Evolutionary conservation across 2,329 filamentous ascomycete species (phyloP), one percentile per base, ranked within the genome.

Genomic region (Pseudocercospora musae): DNA sequence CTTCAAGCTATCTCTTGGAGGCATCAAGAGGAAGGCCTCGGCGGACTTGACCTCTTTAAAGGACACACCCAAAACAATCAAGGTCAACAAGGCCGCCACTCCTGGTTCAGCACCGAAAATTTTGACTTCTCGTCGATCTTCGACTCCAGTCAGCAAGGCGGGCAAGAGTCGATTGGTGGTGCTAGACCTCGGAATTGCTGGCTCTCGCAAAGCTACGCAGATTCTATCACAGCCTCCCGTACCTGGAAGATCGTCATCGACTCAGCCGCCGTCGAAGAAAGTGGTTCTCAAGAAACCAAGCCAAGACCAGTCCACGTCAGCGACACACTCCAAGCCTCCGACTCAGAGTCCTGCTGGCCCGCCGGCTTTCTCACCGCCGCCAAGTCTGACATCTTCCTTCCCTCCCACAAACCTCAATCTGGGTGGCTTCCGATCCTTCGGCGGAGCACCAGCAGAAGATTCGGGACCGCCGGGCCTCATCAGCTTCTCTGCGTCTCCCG

Each of bases 1-100:
- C 10, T 63, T 71, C 57, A 73, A 73, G 59, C 53, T 74, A 11
- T 69, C 50, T 44, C 61, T 74, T 46, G 62, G 64, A 13, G 63
- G 62, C 29, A 20, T 57, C 18, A 74, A 74, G 59, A 68, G 71
- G 21, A 73, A 72, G 52, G 68, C 60, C 21, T 71, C 67, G 49
- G 54, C 61, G n/a, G 64, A 69, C 53, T 15, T 66, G 58, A 46
- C 46, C 46, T 57, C 62, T 11, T 65, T 65, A 9, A 70, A 71
- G 29, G 64, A 59, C 4, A 72, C 64, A 57, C 68, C 72, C 1
- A 74, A 74, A 49, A 62, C 67, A 5, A 61, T 62, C 55, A 73
- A 74, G 60, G 31, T 69, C 3, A 57, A 52, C 33, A 70, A 69
- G 46, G 49, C 42, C 48, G 63, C 66, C 15, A 67, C 66, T 37